Base-by-base conservation (phyloP, 176 grass and related monocot genomes). In the Bromus sterilis region DNA sequence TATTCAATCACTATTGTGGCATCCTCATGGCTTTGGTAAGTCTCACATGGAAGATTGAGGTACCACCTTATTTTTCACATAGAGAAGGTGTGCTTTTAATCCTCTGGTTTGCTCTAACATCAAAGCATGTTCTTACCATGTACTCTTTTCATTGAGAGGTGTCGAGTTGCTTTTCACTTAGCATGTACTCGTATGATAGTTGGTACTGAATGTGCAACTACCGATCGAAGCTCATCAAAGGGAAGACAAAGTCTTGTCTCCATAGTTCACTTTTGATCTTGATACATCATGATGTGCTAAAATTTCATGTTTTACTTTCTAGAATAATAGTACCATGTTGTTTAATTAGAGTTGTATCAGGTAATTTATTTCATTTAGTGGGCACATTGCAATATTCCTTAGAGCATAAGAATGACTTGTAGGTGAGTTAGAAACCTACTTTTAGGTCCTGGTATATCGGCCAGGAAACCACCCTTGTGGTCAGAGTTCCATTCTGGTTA, bases 11-110 rank as follows among this genome's bases (percentile, higher is more conserved):
- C 77, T 94, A 94, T 58, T 98, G 90, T 85, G 95, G 90, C 57
- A 98, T 98, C 86, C 34, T 94, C 77, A 98, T 98, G 95, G 86
- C 95, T 66, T 88, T 98, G 85, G 46, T 98, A 71, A 98, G 95
- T 82, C 86, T 98, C 33, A 98, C 92, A 55, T 98, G 95, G 95
- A 92, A 94, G 61, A 88, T 98, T 78, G 91, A 98, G 78, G 88
- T 89, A 24, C 80, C 92, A 81, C 91, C 95, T 83, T 81, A 98
- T 83, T 98, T 92, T 83, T 75, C 87, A 55, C 84, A 59, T 36
- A 98, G n/a, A 98, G 61, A 92, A 98, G 91, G 94, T 94, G 75
- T 11, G 3, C 37, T 2, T 18, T 80, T 79, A 21, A 32, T 23
- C 82, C 37, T 71, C 60, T 74, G 25, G 13, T 18, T 62, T 64